Conservation (phyloP, 129 eudicot genomes). For the Centaurea solstitialis region DNA sequence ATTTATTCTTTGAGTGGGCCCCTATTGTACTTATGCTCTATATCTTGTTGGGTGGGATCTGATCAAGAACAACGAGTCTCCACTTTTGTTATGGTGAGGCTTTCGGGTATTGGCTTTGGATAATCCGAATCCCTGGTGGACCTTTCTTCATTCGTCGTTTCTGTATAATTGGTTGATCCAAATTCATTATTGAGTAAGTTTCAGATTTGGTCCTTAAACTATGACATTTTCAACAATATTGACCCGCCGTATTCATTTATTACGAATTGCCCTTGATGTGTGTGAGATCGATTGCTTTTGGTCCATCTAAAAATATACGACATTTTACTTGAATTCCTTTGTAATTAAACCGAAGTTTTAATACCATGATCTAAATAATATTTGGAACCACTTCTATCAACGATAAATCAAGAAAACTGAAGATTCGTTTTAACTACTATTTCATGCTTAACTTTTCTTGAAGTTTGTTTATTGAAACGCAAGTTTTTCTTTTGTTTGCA, state of each 20-base stretch:
- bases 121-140: neutral
- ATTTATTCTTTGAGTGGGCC: slow-evolving; percentile 6
- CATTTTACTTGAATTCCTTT: no score
- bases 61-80: slow-evolving; percentile 10
- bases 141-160: neutral
- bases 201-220: neutral
- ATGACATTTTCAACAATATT: neutral
- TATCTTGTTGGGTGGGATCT: slow-evolving; percentile 8
- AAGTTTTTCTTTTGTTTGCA: neutral
- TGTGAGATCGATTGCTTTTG: neutral
- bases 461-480: neutral
- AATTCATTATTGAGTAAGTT: neutral
- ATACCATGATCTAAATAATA: no score
- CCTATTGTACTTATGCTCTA: neutral
- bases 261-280: neutral
- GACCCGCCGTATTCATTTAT: neutral
- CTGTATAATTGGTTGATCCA: neutral
- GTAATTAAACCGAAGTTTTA: no score
- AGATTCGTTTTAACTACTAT: neutral
- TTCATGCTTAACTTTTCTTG: neutral
- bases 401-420: slow-evolving; percentile 12
- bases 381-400: neutral
- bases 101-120: neutral
- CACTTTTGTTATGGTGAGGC: slow-evolving; percentile 6
- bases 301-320: neutral